Evolutionary conservation across 495 filamentous ascomycete species (phyloP), one percentile per base, ranked within the genome.

Genomic region (Xylaria intraflava): DNA sequence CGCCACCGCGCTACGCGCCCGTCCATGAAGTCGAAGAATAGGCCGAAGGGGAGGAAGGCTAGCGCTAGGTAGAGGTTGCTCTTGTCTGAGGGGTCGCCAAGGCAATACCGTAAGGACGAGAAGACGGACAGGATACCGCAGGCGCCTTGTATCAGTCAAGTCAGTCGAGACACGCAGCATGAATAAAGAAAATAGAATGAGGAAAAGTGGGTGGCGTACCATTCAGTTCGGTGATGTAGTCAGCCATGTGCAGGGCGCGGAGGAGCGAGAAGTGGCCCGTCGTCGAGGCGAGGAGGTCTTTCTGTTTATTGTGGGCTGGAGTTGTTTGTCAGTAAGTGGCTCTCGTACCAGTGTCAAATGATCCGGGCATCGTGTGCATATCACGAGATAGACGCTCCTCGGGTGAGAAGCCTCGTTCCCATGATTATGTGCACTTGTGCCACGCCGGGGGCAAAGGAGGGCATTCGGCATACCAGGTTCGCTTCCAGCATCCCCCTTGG

Each of bases 11-110:
- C 93, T 36, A 98, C 90, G 62, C 88, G 93, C 58, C 93, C 93
- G 69, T 98, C 93, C 84, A 97, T 90, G 65, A 96, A 95, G 67
- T 98, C 93, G 69, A 98, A 98, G 75, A 96, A 96, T 3, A 97
- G 79, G 2, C 91, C 93, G 27, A 96, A 86, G 2, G 92, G 92
- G 75, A 96, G 87, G 68, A 96, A 88, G 0, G 71, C 81, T 43
- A 98, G 83, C 16, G 94, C 92, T 22, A 83, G 68, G 79, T 85
- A 97, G 24, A 96, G 71, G 59, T 87, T 79, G 14, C 70, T 66
- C 59, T 82, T 75, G 43, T 85, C 74, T 30, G 77, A 61, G 2
- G 88, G 81, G 43, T 86, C 83, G 57, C 85, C 85, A 57, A 95
- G 78, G 69, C 87, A 92, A 77, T 96, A 97, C 36, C 90, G 90